Conservation (phyloP, 345 rosid species). For the Punica granatum region DNA sequence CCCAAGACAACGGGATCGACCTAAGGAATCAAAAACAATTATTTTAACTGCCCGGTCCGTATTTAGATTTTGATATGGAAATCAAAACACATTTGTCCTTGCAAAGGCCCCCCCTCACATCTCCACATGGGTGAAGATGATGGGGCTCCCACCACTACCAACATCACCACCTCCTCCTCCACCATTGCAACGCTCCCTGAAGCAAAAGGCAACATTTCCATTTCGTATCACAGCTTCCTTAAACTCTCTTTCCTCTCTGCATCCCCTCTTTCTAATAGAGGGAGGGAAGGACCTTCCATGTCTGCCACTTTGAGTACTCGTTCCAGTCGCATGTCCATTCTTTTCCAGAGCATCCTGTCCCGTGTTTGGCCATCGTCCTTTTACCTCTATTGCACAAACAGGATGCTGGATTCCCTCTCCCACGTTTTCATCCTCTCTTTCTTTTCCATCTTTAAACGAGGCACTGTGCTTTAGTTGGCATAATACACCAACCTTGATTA, state of each 20-base stretch:
- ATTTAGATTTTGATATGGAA: constrained; percentile 23
- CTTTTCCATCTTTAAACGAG: constrained; percentile 24
- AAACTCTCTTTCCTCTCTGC: constrained; percentile 13
- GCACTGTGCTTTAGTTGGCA: constrained; percentile 24
- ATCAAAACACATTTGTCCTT: constrained; percentile 54
- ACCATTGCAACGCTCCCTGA: neutral
- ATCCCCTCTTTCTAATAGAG: constrained; percentile 9
- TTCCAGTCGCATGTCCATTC: neutral
- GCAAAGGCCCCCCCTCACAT: constrained; percentile 24
- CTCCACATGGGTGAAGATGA: constrained; percentile 43
- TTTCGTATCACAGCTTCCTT: neutral
- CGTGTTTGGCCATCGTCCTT: constrained; percentile 11
- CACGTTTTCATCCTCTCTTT: constrained; percentile 19
- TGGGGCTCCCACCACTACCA: constrained; percentile 51
- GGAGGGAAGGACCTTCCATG: constrained; percentile 32
- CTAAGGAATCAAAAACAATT: constrained; percentile 16
- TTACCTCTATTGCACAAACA: constrained; percentile 24
- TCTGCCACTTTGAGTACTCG: constrained; percentile 49
- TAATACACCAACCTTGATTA: constrained; percentile 23
- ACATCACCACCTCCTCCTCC: constrained; percentile 23
- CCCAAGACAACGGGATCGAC: constrained; percentile 17
- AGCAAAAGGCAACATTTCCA: constrained; percentile 19
- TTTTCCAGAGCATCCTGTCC: neutral
- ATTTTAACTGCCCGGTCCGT: constrained; percentile 39
- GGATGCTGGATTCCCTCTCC: constrained; percentile 18